phyloP scores from a whole-genome alignment of 192 early-diverging fungal genomes.

The Chytriomyces confervae region DNA sequence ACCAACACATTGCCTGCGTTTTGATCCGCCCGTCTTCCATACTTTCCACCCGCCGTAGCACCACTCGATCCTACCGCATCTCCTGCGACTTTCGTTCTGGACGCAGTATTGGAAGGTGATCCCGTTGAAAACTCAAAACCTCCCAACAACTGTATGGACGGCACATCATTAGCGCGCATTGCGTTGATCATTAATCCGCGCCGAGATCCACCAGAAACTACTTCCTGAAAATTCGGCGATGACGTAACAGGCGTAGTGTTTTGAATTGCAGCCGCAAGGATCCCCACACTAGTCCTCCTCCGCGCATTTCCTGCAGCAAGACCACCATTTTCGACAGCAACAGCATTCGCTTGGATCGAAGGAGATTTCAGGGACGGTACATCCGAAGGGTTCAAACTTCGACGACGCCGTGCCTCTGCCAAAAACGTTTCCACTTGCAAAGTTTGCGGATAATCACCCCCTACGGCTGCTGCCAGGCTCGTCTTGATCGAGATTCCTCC shows the following conservation, averaged over 20 bases:
- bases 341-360: neutral
- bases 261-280: slow-evolving; percentile 1
- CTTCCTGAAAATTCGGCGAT: neutral
- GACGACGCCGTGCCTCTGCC: neutral
- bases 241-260: no score
- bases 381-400: neutral
- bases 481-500: no score
- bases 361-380: neutral
- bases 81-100: no score
- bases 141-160: neutral
- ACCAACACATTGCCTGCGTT: no score
- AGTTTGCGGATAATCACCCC: neutral
- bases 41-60: neutral
- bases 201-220: neutral
- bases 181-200: slow-evolving; percentile 18
- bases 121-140: neutral
- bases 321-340: neutral
- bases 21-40: neutral
- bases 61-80: neutral
- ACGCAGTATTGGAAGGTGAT: no score
- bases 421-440: slow-evolving; percentile 17
- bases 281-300: slow-evolving; percentile 16
- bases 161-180: slow-evolving; percentile 3
- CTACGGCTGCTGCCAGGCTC: no score
- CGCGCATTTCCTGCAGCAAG: neutral